phyloP scores from a whole-genome alignment of 2,329 filamentous ascomycete species.

The Aspergillus fischeri region DNA sequence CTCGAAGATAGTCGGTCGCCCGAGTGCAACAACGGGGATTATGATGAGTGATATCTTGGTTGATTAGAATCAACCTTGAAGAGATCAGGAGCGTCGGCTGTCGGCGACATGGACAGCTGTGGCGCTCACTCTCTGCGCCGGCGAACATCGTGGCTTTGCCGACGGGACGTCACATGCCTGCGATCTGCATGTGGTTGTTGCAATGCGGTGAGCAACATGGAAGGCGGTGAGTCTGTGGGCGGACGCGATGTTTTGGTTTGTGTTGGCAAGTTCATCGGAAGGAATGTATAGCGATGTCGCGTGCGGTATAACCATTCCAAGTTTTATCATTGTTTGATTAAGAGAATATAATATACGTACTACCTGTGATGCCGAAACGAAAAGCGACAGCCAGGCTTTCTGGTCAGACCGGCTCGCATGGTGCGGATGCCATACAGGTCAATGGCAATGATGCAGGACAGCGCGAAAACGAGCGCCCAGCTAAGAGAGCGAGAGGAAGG shows the following conservation, averaged over 20 bases:
- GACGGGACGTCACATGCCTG: slow-evolving; percentile 17
- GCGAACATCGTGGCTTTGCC: slow-evolving; percentile 14
- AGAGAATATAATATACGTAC: not conserved
- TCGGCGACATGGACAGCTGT: slow-evolving; percentile 13
- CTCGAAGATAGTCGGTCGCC: not conserved
- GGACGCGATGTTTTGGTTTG: not conserved
- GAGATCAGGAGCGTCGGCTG: slow-evolving; percentile 2
- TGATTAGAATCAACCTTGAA: not conserved
- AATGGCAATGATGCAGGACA: slow-evolving; percentile 26
- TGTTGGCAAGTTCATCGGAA: not conserved
- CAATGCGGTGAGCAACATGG: not conserved
- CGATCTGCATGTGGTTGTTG: slow-evolving; percentile 16
- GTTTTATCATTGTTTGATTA: not conserved
- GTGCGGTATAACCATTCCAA: not conserved
- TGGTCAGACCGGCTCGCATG: slow-evolving; percentile 46
- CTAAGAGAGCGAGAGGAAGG: slow-evolving; percentile 36
- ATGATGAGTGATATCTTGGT: slow-evolving; percentile 1
- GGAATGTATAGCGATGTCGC: not conserved
- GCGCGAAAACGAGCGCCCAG: slow-evolving; percentile 31
- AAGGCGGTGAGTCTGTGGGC: not conserved
- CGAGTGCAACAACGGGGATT: slow-evolving; percentile 8
- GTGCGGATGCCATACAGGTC: slow-evolving; percentile 37
- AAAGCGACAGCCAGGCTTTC: slow-evolving; percentile 43
- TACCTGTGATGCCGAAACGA: slow-evolving; percentile 34
- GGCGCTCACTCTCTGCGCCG: slow-evolving; percentile 10